These are phyloP conservation scores for Apiospora saccharicola DNA, from an alignment of 2,329 filamentous ascomycete genomes.

Conservation along the genomic window DNA sequence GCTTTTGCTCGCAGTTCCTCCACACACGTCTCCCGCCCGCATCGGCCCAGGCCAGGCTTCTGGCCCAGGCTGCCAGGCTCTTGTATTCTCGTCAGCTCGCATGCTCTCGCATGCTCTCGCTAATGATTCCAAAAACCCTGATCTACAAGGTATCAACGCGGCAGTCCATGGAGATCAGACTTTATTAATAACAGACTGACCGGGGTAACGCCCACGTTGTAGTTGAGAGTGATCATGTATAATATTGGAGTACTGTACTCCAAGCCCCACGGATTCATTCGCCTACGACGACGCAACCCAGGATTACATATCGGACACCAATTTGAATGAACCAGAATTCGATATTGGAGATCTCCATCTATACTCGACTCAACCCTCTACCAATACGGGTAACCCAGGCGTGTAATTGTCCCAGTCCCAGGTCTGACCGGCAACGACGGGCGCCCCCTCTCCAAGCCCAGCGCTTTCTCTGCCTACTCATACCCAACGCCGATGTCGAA, in stretches of 20 bases:
- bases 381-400: neutral
- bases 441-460: neutral
- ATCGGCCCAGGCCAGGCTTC: constrained; percentile 1
- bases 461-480: neutral
- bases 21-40: constrained; percentile 4
- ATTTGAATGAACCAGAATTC: constrained; percentile 14
- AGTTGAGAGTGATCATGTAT: constrained; percentile 13
- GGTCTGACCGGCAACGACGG: neutral
- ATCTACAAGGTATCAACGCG: neutral
- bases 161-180: constrained; percentile 13
- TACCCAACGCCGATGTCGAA: neutral
- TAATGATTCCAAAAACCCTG: neutral
- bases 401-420: neutral
- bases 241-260: constrained; percentile 9
- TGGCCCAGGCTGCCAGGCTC: constrained; percentile 13
- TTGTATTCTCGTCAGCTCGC: constrained; percentile 1
- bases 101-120: neutral
- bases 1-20: constrained; percentile 13
- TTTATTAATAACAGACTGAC: constrained; percentile 12
- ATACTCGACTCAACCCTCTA: neutral
- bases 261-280: constrained; percentile 20
- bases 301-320: neutral
- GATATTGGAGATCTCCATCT: neutral
- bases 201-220: neutral
- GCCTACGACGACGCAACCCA: constrained; percentile 13